phyloP scores from a whole-genome alignment of 768 basidiomycete species.

The Mrakia hoshinonis region DNA sequence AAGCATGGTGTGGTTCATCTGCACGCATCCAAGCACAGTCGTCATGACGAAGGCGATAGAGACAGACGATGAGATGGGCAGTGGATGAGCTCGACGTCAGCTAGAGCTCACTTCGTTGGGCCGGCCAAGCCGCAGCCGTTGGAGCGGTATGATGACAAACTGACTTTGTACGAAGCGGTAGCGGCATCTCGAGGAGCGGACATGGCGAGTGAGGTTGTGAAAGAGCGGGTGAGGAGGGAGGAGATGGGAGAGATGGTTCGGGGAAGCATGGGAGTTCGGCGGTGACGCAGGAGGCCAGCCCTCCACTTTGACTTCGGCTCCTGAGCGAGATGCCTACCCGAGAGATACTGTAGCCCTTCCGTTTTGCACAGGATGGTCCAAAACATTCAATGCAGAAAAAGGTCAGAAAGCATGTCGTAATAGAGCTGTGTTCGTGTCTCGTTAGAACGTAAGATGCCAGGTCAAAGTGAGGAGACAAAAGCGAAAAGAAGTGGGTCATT shows the following conservation, averaged over 20 bases:
- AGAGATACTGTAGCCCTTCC: too few relatives aligned
- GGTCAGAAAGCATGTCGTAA: not conserved
- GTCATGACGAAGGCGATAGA: too few relatives aligned
- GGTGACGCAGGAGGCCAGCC: not conserved
- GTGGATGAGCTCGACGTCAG: too few relatives aligned
- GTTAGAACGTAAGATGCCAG: not conserved
- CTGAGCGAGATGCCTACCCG: too few relatives aligned
- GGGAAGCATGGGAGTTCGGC: not conserved
- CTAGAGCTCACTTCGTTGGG: too few relatives aligned
- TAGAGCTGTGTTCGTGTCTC: not conserved
- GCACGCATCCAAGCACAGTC: not conserved
- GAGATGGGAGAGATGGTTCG: conserved; percentile 7
- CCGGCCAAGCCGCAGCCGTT: too few relatives aligned
- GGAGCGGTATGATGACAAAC: not conserved
- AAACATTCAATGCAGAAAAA: too few relatives aligned
- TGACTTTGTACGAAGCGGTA: conserved; percentile 24
- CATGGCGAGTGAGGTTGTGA: not conserved
- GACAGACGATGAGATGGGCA: not conserved
- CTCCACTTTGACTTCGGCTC: too few relatives aligned
- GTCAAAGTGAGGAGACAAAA: not conserved
- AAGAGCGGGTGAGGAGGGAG: not conserved
- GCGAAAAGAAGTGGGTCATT: not conserved
- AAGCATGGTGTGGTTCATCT: conserved; percentile 28
- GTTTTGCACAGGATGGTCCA: too few relatives aligned
- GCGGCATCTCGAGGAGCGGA: conserved; percentile 2